Evolutionary conservation across 495 filamentous ascomycete genomes (phyloP), one percentile per base, ranked within the genome.

Genomic region (Penicillium roqueforti): DNA sequence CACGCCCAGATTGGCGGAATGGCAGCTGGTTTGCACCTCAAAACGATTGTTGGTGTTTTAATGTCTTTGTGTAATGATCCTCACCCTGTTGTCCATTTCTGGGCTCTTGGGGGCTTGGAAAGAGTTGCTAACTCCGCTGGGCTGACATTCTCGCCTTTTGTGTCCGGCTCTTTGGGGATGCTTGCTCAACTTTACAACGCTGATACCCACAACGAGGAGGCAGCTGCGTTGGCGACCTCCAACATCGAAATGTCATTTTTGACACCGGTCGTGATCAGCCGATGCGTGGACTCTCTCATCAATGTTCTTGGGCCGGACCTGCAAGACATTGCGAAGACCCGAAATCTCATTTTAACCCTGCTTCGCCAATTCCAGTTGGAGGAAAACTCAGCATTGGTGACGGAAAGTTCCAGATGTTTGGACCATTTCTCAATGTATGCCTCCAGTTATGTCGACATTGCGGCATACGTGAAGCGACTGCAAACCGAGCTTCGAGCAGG

Each of bases 1-100:
- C 93, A 97, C 68, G 85, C 90, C 2, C 89, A 96, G 66, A 88
- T 97, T 28, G 93, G 93, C 51, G 93, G 93, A 57, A 97, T 99
- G 92, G 95, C 95, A 52, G 93, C 93, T 47, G 91, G 91, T n/a
- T 87, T 91, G 61, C 93, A 99, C 67, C 75, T 99, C 13, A 97
- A 97, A 72, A 95, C 89, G 7, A 97, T 99, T 46, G 83, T 95
- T 32, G 88, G 91, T 16, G 91, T 99, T 31, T 70, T 99, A 19
- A 92, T 97, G 88, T 97, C 92, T 19, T 74, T 99, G 6, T 89
- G 91, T 69, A 95, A 88, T 60, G 93, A 99, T 63, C 89, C 93
- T n/a, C 92, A 97, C 57, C 92, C 93, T 0, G 87, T 86, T 0
- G 93, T 99, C 1, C 93, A 99, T 67, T 95, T 88, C 67, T 97